Evolutionary conservation across 73 alveolate genomes (phyloP).

Genomic region (Halteria grandinella): DNA sequence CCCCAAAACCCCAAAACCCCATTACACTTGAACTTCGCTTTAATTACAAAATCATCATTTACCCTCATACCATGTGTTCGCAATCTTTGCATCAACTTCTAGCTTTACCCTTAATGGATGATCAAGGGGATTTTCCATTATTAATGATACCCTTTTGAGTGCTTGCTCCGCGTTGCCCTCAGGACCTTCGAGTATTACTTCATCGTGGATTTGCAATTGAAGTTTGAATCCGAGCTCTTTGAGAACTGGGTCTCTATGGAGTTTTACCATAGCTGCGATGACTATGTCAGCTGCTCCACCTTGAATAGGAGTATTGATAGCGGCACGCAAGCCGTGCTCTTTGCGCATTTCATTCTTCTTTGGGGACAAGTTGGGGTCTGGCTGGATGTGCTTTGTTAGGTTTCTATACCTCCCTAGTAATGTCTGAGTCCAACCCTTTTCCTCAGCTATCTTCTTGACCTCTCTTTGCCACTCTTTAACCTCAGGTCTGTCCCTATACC

Average conservation of each 20-base stretch:
- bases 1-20: slow-evolving; percentile 19
- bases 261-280: slow-evolving; percentile 91
- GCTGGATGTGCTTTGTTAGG: slow-evolving; percentile 62
- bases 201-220: slow-evolving; percentile 93
- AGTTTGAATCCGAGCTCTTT: slow-evolving; percentile 61
- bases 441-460: slow-evolving; percentile 63
- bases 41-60: slow-evolving; percentile 52
- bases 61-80: slow-evolving; percentile 89
- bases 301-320: slow-evolving; percentile 92
- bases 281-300: slow-evolving; percentile 99
- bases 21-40: background rate
- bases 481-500: slow-evolving; percentile 94
- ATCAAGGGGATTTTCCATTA: slow-evolving; percentile 87
- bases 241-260: slow-evolving; percentile 44
- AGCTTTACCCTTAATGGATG: slow-evolving; percentile 62
- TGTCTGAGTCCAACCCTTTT: slow-evolving; percentile 75
- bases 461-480: slow-evolving; percentile 83
- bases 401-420: slow-evolving; percentile 87
- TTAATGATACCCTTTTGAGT: slow-evolving; percentile 62
- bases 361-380: slow-evolving; percentile 11
- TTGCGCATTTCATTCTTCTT: slow-evolving; percentile 2
- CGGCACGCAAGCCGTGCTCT: slow-evolving; percentile 83
- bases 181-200: slow-evolving; percentile 95
- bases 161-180: slow-evolving; percentile 80
- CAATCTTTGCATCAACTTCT: slow-evolving; percentile 91